A percentile compares a stretch with the other conserved stretches of the same genome.
Evolutionary conservation across 2,329 filamentous ascomycete genomes (phyloP).

Genomic region (Coniochaeta prunicola): DNA sequence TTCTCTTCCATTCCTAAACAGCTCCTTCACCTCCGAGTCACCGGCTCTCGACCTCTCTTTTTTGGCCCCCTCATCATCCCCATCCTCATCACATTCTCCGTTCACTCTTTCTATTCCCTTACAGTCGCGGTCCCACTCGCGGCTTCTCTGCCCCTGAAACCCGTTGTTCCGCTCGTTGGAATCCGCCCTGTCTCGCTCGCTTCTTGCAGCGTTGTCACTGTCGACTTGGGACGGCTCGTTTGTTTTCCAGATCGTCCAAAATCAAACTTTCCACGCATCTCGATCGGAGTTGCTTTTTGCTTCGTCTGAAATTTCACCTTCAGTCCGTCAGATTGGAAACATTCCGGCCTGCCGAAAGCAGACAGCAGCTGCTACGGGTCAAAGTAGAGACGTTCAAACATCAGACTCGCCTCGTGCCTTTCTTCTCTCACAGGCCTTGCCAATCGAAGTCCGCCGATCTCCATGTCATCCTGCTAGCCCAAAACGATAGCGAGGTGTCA

Average conservation of each 20-base stretch:
- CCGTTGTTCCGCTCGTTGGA: conserved; percentile 1
- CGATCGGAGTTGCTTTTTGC: neutral
- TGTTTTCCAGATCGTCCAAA: neutral
- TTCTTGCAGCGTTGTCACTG: conserved; percentile 1
- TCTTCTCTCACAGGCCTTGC: neutral
- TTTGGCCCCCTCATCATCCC: neutral
- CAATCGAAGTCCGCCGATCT: neutral
- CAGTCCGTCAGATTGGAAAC: neutral
- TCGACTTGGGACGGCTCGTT: neutral
- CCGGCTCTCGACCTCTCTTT: neutral
- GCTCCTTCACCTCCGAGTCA: neutral
- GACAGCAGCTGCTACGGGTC: neutral
- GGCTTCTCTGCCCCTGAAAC: neutral
- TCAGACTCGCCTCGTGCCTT: neutral
- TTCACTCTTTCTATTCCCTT: neutral
- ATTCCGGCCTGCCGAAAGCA: neutral
- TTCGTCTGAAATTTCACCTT: neutral
- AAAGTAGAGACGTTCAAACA: neutral
- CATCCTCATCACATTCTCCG: neutral
- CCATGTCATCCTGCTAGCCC: conserved; percentile 16
- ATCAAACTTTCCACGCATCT: neutral
- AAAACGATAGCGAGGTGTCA: conserved; percentile 13
- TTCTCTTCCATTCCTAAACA: neutral
- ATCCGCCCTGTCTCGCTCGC: neutral
- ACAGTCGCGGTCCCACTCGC: neutral